Base-by-base conservation (phyloP, 352 stramenopile species). In the Halophytophthora polymorphica region DNA sequence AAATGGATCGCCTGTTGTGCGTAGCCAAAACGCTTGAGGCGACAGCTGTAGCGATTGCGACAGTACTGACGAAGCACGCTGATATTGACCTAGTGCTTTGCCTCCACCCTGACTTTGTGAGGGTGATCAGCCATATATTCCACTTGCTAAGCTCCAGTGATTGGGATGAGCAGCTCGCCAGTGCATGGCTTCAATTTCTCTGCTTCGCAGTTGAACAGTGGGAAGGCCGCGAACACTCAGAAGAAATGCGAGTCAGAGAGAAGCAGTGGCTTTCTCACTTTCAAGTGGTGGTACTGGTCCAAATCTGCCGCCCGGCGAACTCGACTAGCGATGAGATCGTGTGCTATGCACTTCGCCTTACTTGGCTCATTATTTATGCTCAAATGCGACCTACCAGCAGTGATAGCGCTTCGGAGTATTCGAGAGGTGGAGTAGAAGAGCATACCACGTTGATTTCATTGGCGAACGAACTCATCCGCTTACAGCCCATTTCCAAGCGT, bases 191-290 rank as follows among this genome's bases (percentile, higher is more conserved):
- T 35, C 38, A 55, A 45, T 50, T 64, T 8, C 6, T 64, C n/a
- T 64, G 56, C 15, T 58, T 47, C 10, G 13, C 54, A 37, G 49
- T 36, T 8, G 56, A 64, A 15, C 43, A 56, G 41, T 64, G 50
- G 50, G 41, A 43, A 21, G 7, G 41, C 21, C 35, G 2, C 28
- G 14, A 21, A 19, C 31, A 12, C 10, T 18, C 41, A 6, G 22
- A 58, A 1, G 15, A 41, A 12, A 21, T 19, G 6, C 22, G 37
- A 7, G 37, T 35, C 21, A 34, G 36, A 6, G 25, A 44, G 23
- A 18, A 54, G 13, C 23, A 10, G 29, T 33, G 34, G 17, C 25
- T 31, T 31, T 8, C 25, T 31, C 25, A 31, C 8, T 31, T 31
- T 31, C 25, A 8, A 31, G 8, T 31, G 4, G 25, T 31, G 8